These are phyloP conservation scores for Purshia tridentata DNA, from an alignment of 306 rosid genomes.

Conservation along the genomic window DNA sequence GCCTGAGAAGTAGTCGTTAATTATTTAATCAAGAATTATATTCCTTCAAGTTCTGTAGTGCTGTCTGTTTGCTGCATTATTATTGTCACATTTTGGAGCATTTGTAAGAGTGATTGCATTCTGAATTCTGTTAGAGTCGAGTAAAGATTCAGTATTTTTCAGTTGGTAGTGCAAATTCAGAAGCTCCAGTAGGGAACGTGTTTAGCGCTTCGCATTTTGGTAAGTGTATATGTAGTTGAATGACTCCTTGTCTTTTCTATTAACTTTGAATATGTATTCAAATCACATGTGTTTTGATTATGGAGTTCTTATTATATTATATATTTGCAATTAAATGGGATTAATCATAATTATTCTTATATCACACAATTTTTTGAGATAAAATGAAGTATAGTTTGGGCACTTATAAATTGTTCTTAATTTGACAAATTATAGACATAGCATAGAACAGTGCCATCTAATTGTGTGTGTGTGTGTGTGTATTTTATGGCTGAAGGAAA, in stretches of 20 bases:
- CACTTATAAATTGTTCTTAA: neutral
- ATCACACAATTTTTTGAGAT: neutral
- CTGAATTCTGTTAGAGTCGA: constrained; percentile 63
- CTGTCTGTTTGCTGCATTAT: constrained; percentile 36
- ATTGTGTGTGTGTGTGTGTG: too few species aligned
- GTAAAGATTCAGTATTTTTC: constrained; percentile 53
- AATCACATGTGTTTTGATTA: neutral
- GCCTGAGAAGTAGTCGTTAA: constrained; percentile 39
- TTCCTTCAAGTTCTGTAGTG: constrained; percentile 40
- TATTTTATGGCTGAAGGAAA: neutral
- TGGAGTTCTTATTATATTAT: constrained; percentile 7
- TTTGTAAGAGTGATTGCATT: constrained; percentile 53
- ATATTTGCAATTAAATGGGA: neutral
- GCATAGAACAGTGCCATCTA: too few species aligned
- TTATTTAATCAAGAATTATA: constrained; percentile 32
- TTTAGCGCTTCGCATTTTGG: constrained; percentile 65
- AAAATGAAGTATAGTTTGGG: neutral
- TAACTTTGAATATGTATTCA: neutral
- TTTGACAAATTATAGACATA: neutral
- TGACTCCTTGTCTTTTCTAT: neutral
- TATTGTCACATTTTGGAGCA: constrained; percentile 51
- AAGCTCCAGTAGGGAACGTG: constrained; percentile 63
- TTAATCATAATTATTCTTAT: neutral
- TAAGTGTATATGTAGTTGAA: constrained; percentile 49
- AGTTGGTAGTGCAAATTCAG: constrained; percentile 52